Evolutionary conservation across 1,284 basidiomycete genomes (phyloP), one percentile per base, ranked within the genome.

Genomic region (Leccinum pachyderme): DNA sequence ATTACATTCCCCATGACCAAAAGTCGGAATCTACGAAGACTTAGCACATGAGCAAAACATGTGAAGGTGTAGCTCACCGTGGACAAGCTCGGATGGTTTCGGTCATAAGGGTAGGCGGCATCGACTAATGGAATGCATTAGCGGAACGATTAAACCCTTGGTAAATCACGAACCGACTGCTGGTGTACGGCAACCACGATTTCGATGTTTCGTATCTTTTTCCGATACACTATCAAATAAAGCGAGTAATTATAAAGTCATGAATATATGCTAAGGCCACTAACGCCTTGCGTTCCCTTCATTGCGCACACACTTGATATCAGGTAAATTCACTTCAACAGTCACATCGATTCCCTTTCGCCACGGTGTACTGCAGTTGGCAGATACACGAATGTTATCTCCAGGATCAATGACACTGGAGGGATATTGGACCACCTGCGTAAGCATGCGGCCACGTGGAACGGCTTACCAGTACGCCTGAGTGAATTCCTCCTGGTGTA

Each of bases 1-100:
- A 6, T 49, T 12, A 61, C 63, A 53, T 63, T 58, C 1, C 63
- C 60, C 4, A 61, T 64, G 1, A 64, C 33, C 24, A 61, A 6
- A 33, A 64, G 43, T 8, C 61, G 51, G 31, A 62, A 63, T 18
- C 61, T 64, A 43, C 8, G 24, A 2, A 46, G 5, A 2, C 8
- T 56, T 13, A 47, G 22, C 3, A 7, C 8, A 32, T 1, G 18
- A 44, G 6, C 8, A 7, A 33, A n/a, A 28, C 1, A 8, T n/a
- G n/a, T n/a, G 5, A 4, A 28, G n/a, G 15, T 7, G 37, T 13
- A 24, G 27, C 58, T 28, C 25, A 60, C 61, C 5, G 39, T 46
- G 54, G 24, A 58, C 59, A 61, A 22, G 24, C 32, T 4, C 47
- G 1, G 33, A 61, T 39, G 50, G 50, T 44, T 13, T 31, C n/a